Percentiles rank a stretch among this genome's conserved stretches.
phyloP scores from a whole-genome alignment of 148 eudicot genomes.

The Fagopyrum tataricum region DNA sequence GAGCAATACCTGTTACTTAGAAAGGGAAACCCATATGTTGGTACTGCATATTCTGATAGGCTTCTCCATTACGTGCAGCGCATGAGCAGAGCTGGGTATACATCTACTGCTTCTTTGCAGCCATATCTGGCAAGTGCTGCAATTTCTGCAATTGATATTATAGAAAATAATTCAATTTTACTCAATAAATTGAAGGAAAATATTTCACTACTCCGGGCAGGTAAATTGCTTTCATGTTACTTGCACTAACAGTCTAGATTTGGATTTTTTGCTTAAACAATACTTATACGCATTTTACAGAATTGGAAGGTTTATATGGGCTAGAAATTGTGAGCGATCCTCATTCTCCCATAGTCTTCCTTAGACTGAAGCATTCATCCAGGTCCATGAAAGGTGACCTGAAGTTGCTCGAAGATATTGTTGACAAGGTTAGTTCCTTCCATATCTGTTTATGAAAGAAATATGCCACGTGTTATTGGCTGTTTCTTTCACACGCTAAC shows the following conservation, averaged over 20 bases:
- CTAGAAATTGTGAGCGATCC: constrained; percentile 64
- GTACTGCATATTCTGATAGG: neutral
- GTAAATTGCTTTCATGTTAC: constrained; percentile 23
- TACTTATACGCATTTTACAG: neutral
- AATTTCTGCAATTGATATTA: constrained; percentile 79
- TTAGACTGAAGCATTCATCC: constrained; percentile 49
- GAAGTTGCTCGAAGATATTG: constrained; percentile 64
- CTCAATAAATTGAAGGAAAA: constrained; percentile 56
- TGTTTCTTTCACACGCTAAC: neutral
- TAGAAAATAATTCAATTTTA: constrained; percentile 59
- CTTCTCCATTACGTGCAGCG: constrained; percentile 45
- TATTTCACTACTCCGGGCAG: constrained; percentile 51
- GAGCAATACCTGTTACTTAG: neutral
- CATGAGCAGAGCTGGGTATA: constrained; percentile 88
- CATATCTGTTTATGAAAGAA: neutral
- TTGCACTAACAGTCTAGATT: neutral
- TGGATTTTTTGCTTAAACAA: neutral
- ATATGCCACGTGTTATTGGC: neutral
- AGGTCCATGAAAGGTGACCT: constrained; percentile 57
- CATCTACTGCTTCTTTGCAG: constrained; percentile 90
- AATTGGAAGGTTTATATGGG: constrained; percentile 27
- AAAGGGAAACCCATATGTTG: neutral
- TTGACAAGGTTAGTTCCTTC: constrained; percentile 38
- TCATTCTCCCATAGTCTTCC: constrained; percentile 64
- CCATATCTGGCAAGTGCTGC: constrained; percentile 93